A percentile compares a stretch with the other conserved stretches of the same genome.
Conservation (phyloP, 495 filamentous ascomycete species). For the Hypoxylon intermedium region DNA sequence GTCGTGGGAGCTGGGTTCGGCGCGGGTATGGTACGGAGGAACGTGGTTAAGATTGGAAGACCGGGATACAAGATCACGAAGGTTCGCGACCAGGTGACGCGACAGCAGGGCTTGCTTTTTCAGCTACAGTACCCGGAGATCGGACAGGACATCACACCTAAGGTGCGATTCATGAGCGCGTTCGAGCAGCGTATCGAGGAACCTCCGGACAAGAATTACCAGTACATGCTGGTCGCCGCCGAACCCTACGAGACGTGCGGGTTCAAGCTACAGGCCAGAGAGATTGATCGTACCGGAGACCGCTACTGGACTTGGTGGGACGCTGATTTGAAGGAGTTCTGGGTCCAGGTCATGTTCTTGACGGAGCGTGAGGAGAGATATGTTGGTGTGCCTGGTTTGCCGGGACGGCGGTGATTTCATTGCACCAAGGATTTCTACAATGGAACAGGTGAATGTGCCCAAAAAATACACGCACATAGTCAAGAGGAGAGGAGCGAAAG, state of each 20-base stretch:
- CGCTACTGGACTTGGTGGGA: slow-evolving; percentile 96
- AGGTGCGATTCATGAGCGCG: slow-evolving; percentile 95
- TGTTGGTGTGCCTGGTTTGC: slow-evolving; percentile 89
- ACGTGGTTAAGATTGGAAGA: slow-evolving; percentile 95
- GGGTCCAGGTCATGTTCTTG: slow-evolving; percentile 99
- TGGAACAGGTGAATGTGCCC: not conserved
- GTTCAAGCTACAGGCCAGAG: slow-evolving; percentile 94
- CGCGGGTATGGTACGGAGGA: slow-evolving; percentile 68
- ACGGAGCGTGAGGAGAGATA: slow-evolving; percentile 97
- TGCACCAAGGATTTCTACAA: not conserved
- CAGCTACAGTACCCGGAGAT: slow-evolving; percentile 97
- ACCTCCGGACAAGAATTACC: slow-evolving; percentile 88
- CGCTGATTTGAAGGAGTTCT: slow-evolving; percentile 95
- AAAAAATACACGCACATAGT: no score
- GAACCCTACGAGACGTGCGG: slow-evolving; percentile 98
- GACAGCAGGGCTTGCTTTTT: slow-evolving; percentile 89
- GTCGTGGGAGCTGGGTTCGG: slow-evolving; percentile 74
- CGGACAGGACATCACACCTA: slow-evolving; percentile 72
- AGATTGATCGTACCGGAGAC: slow-evolving; percentile 88
- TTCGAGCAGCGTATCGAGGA: slow-evolving; percentile 96
- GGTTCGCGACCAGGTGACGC: slow-evolving; percentile 84
- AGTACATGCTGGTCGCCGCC: slow-evolving; percentile 94
- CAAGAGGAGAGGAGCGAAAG: no score
- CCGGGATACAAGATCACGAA: slow-evolving; percentile 99
- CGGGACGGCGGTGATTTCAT: slow-evolving; percentile 46